Percentiles rank a stretch among this genome's conserved stretches.
Evolutionary conservation across 2,329 filamentous ascomycete genomes (phyloP).

Genomic region (Colletotrichum australisinense): DNA sequence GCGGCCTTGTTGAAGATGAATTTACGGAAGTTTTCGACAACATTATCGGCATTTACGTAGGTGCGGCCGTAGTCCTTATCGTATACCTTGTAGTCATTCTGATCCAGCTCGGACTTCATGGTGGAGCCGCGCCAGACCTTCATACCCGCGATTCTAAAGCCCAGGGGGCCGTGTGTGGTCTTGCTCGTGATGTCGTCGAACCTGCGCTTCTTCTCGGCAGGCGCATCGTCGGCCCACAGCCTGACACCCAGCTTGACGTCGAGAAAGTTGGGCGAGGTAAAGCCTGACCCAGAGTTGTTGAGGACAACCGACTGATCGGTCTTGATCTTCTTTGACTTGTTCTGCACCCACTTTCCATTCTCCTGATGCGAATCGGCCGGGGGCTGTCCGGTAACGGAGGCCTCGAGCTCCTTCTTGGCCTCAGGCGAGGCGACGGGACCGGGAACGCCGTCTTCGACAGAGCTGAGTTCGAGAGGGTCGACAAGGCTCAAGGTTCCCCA

Average conservation of each 20-base stretch:
- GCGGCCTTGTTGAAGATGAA: conserved; percentile 70
- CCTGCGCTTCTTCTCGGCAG: conserved; percentile 66
- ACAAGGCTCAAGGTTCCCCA: conserved; percentile 83
- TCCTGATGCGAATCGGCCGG: conserved; percentile 28
- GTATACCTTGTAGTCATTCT: conserved; percentile 69
- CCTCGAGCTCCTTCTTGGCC: conserved; percentile 47
- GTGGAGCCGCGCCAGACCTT: conserved; percentile 69
- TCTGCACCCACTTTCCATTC: conserved; percentile 58
- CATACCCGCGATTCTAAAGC: conserved; percentile 76
- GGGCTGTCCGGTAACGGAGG: conserved; percentile 47
- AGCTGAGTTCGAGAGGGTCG: conserved; percentile 58
- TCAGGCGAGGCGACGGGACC: conserved; percentile 54
- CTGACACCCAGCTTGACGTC: conserved; percentile 91
- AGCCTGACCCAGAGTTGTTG: conserved; percentile 85
- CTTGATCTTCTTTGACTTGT: conserved; percentile 70
- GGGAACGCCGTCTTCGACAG: conserved; percentile 61
- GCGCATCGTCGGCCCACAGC: conserved; percentile 84
- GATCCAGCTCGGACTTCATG: conserved; percentile 61
- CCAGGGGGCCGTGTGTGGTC: conserved; percentile 70
- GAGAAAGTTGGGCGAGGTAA: conserved; percentile 86
- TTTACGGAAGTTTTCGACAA: conserved; percentile 63
- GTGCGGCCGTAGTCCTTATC: conserved; percentile 72
- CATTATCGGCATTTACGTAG: conserved; percentile 63
- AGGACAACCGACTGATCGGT: conserved; percentile 87
- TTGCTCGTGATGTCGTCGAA: conserved; percentile 69